Percentiles rank a stretch among this genome's conserved stretches.
phyloP scores from a whole-genome alignment of 2,329 filamentous ascomycete genomes.

The Penicillium fuscoglaucum region DNA sequence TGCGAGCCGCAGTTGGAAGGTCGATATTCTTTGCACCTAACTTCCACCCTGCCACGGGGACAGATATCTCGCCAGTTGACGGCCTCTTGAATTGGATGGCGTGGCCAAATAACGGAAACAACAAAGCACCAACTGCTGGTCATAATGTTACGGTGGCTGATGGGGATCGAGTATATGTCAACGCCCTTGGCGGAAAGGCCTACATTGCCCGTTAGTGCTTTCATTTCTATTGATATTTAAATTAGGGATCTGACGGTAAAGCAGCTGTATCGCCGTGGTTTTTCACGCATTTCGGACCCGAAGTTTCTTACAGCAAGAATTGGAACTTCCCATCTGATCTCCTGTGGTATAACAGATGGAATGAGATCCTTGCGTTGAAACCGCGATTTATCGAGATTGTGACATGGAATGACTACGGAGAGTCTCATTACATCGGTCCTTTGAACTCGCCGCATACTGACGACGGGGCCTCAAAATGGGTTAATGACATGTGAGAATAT shows the following conservation, averaged over 20 bases:
- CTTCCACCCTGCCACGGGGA: slow-evolving; percentile 46
- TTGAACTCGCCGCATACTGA: slow-evolving; percentile 43
- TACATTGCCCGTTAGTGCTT: slow-evolving; percentile 50
- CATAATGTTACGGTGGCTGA: slow-evolving; percentile 46
- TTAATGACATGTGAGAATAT: slow-evolving; percentile 48
- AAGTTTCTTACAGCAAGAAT: slow-evolving; percentile 53
- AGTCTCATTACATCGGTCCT: slow-evolving; percentile 56
- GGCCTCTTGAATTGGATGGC: slow-evolving; percentile 48
- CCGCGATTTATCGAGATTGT: slow-evolving; percentile 53
- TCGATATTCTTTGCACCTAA: slow-evolving; percentile 54
- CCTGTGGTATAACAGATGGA: slow-evolving; percentile 48
- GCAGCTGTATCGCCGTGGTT: slow-evolving; percentile 53
- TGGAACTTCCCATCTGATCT: slow-evolving; percentile 52
- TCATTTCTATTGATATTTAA: background rate
- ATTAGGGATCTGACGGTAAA: background rate
- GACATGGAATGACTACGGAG: slow-evolving; percentile 56
- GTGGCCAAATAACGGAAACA: slow-evolving; percentile 48
- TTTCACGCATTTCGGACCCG: slow-evolving; percentile 51
- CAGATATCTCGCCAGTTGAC: slow-evolving; percentile 41
- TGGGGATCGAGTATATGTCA: slow-evolving; percentile 41
- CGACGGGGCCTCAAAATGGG: slow-evolving; percentile 49
- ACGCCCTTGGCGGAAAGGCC: slow-evolving; percentile 40
- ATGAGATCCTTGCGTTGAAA: slow-evolving; percentile 45
- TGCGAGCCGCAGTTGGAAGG: slow-evolving; percentile 45
- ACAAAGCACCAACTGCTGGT: slow-evolving; percentile 51